Conservation (phyloP, 495 filamentous ascomycete species). For the Podospora pseudopauciseta region DNA sequence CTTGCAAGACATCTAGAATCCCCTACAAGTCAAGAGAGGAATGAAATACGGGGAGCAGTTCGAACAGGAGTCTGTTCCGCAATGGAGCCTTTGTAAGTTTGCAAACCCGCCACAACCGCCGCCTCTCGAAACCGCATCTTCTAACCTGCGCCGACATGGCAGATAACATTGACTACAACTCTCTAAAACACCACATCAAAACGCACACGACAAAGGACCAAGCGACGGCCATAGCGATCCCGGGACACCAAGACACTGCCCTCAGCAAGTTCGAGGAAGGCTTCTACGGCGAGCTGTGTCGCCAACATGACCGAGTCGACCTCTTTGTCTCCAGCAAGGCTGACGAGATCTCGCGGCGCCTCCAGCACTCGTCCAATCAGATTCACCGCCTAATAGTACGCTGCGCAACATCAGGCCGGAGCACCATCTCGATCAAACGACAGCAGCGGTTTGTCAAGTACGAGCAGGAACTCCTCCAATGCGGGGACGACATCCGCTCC, state of each 20-base stretch:
- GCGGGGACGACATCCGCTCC: constrained; percentile 58
- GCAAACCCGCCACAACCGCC: background rate
- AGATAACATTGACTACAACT: constrained; percentile 75
- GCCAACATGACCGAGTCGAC: constrained; percentile 64
- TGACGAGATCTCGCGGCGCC: constrained; percentile 60
- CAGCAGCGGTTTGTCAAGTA: constrained; percentile 49
- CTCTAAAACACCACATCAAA: constrained; percentile 71
- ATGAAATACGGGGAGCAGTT: constrained; percentile 73
- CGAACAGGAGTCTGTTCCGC: constrained; percentile 79
- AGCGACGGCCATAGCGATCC: constrained; percentile 62
- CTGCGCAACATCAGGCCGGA: constrained; percentile 33
- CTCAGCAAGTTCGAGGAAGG: constrained; percentile 57
- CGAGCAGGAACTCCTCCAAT: constrained; percentile 43
- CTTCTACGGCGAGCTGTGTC: constrained; percentile 57
- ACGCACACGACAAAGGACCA: constrained; percentile 58
- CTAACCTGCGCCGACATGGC: background rate
- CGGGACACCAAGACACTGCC: constrained; percentile 52
- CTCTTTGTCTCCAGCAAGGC: constrained; percentile 69
- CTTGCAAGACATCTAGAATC: background rate
- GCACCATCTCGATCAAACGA: constrained; percentile 34
- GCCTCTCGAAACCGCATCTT: background rate
- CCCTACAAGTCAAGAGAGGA: constrained; percentile 8
- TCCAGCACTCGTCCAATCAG: constrained; percentile 52
- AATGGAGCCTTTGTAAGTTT: constrained; percentile 78
- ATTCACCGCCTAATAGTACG: constrained; percentile 47